phyloP scores from a whole-genome alignment of 805 yeast species.

The Yamadazyma paraphyllophila region DNA sequence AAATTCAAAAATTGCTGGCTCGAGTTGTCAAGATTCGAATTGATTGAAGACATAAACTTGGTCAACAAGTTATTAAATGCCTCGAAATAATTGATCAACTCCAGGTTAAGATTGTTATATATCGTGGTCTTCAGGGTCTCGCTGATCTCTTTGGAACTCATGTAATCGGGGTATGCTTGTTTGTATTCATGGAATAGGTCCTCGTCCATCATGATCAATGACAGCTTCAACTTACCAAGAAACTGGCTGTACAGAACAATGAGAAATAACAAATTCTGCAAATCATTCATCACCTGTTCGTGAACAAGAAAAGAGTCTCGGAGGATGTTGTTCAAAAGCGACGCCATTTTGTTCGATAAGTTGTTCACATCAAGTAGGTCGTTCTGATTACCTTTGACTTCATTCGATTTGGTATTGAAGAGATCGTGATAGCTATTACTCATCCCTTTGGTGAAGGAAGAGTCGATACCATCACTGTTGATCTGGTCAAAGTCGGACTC shows the following conservation, averaged over 20 bases:
- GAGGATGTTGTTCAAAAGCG: conserved; percentile 60
- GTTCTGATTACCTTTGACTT: background rate
- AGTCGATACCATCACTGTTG: background rate
- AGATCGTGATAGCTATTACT: conserved; percentile 17
- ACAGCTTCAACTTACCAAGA: conserved; percentile 51
- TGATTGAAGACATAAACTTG: conserved; percentile 36
- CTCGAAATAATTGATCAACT: conserved; percentile 42
- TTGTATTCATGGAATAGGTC: conserved; percentile 42
- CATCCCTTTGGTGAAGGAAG: conserved; percentile 6
- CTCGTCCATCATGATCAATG: conserved; percentile 48
- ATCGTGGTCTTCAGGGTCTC: conserved; percentile 31
- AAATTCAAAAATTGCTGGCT: conserved; percentile 44
- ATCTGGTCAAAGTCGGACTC: conserved; percentile 5
- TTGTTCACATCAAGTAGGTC: conserved; percentile 16
- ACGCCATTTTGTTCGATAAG: conserved; percentile 36
- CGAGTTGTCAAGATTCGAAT: conserved; percentile 9
- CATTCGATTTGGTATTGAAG: conserved; percentile 16
- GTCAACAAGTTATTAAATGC: conserved; percentile 44
- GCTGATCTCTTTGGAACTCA: conserved; percentile 39
- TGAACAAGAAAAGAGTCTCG: conserved; percentile 68
- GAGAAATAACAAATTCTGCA: conserved; percentile 46
- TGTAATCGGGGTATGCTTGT: conserved; percentile 34
- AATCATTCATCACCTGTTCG: conserved; percentile 46
- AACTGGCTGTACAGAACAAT: conserved; percentile 49
- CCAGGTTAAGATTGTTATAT: conserved; percentile 37